A percentile compares a stretch with the other conserved stretches of the same genome.
Evolutionary conservation across 75 land plant genomes (phyloP).

Genomic region (Adiantum capillusveneris): DNA sequence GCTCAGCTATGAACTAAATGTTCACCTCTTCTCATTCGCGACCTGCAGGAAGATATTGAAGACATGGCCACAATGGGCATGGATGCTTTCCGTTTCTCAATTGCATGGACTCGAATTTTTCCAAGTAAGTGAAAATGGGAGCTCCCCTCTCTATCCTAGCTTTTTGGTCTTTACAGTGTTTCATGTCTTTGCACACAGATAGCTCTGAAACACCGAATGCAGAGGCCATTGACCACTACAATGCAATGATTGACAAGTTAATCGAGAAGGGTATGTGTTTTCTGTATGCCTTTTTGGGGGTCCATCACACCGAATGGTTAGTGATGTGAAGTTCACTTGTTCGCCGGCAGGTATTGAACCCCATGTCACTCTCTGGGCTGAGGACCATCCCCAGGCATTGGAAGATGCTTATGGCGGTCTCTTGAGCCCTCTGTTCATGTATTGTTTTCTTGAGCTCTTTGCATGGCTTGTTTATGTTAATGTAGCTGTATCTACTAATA

Average conservation of each 20-base stretch:
- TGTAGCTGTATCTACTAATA: too few relatives aligned
- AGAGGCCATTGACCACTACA: conserved; percentile 11
- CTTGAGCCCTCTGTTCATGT: conserved; percentile 36
- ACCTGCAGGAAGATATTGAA: conserved; percentile 11
- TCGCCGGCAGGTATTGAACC: conserved; percentile 30
- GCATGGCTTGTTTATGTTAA: neutral
- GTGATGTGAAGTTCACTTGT: too few relatives aligned
- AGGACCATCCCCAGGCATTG: conserved; percentile 40
- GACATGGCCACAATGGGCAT: conserved; percentile 7
- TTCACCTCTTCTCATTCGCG: neutral
- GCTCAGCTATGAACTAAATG: neutral
- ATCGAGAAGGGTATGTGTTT: conserved; percentile 1
- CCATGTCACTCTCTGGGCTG: conserved; percentile 33
- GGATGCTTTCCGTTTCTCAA: conserved; percentile 10
- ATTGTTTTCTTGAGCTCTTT: neutral
- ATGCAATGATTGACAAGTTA: conserved; percentile 5
- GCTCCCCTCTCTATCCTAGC: too few relatives aligned
- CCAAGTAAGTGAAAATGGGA: conserved; percentile 6
- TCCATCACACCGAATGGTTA: too few relatives aligned
- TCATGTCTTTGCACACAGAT: too few relatives aligned
- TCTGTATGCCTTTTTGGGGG: too few relatives aligned
- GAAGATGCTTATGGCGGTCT: conserved; percentile 48
- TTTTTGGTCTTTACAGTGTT: too few relatives aligned
- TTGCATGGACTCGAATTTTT: conserved; percentile 12
- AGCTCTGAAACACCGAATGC: neutral